A percentile compares a stretch with the other conserved stretches of the same genome.
These are phyloP conservation scores for Croton laevigatus DNA, from an alignment of 441 rosid genomes.

Conservation along the genomic window DNA sequence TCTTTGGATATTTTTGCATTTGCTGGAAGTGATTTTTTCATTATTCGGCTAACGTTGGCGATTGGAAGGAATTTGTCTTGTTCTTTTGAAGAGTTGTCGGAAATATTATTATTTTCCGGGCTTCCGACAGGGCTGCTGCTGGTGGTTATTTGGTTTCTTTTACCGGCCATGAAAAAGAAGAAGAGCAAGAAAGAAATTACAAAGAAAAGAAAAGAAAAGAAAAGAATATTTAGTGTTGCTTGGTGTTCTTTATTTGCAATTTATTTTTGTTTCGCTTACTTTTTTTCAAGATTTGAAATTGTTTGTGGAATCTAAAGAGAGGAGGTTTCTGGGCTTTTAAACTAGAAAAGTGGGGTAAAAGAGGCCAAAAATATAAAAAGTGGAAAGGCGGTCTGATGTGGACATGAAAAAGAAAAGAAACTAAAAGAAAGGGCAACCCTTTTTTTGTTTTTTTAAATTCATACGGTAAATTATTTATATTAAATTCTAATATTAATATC, in stretches of 20 bases:
- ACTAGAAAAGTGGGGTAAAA: neutral
- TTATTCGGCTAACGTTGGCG: constrained; percentile 75
- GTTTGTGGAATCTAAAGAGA: neutral
- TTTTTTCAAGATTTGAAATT: neutral
- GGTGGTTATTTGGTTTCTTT: constrained; percentile 24
- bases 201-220: neutral
- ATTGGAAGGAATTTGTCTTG: constrained; percentile 76
- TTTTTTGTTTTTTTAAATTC: too few relatives aligned
- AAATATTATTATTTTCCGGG: constrained; percentile 38
- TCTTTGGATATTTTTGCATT: constrained; percentile 78
- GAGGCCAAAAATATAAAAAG: neutral
- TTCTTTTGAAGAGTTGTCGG: constrained; percentile 43
- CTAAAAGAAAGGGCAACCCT: too few relatives aligned
- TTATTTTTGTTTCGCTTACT: too few relatives aligned
- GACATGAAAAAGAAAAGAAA: constrained; percentile 14
- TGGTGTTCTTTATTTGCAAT: neutral
- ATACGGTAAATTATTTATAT: too few relatives aligned
- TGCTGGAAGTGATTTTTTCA: constrained; percentile 64
- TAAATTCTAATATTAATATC: too few relatives aligned
- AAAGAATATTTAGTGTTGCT: too few relatives aligned
- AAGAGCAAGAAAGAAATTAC: neutral
- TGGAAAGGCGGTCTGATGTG: constrained; percentile 18
- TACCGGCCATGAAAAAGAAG: constrained; percentile 34
- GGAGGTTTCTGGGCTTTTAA: neutral
- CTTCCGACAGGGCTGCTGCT: constrained; percentile 41